Evolutionary conservation across 73 alveolate species (phyloP).

Genomic region (Paramecium octaurelia): DNA sequence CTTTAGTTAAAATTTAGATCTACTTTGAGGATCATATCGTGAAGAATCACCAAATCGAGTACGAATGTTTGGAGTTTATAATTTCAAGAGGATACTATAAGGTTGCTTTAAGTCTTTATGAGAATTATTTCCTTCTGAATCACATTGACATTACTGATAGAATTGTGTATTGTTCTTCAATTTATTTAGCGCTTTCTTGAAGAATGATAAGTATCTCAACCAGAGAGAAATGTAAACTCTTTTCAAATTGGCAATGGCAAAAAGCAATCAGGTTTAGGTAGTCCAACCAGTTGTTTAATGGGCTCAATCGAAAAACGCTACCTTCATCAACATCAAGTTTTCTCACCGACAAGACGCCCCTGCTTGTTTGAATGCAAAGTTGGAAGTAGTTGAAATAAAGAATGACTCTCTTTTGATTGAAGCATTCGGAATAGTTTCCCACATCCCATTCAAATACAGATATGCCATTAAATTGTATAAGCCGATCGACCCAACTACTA

Average conservation of each 20-base stretch:
- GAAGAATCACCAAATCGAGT: not conserved
- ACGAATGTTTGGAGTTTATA: constrained; percentile 5
- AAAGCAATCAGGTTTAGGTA: not conserved
- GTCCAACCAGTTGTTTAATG: constrained; percentile 41
- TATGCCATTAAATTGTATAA: not conserved
- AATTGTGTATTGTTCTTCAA: not conserved
- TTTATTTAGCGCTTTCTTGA: not conserved
- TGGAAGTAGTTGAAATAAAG: constrained; percentile 29
- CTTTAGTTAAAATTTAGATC: not conserved
- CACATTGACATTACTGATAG: constrained; percentile 32
- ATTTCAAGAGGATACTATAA: constrained; percentile 42
- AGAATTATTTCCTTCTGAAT: constrained; percentile 5
- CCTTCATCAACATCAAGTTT: constrained; percentile 18
- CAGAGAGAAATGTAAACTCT: constrained; percentile 1
- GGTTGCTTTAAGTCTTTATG: constrained; percentile 5
- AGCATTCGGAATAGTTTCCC: constrained; percentile 45
- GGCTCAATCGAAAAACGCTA: constrained; percentile 30
- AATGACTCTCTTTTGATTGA: constrained; percentile 15
- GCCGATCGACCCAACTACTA: not conserved
- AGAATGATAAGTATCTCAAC: constrained; percentile 12
- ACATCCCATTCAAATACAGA: constrained; percentile 35
- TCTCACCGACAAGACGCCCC: constrained; percentile 45
- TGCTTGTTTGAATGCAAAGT: constrained; percentile 35
- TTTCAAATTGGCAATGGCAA: constrained; percentile 32
- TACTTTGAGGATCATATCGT: not conserved